Conservation (phyloP, 441 rosid genomes). For the Populus trichocarpa region DNA sequence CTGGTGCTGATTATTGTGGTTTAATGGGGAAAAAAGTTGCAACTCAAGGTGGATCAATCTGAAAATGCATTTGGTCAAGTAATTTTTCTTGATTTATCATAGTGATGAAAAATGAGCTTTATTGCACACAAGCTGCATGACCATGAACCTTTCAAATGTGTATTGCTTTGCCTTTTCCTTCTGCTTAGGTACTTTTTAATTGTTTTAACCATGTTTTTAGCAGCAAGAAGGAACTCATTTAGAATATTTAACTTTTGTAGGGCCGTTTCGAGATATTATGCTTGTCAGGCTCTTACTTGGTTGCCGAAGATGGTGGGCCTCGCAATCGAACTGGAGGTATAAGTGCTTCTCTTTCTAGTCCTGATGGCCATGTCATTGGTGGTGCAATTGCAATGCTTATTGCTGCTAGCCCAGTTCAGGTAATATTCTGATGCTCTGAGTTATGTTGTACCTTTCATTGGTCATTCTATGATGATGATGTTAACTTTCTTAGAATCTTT, state of each 20-base stretch:
- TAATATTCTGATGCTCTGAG: slow-evolving; percentile 24
- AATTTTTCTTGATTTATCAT: background rate
- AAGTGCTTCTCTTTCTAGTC: slow-evolving; percentile 87
- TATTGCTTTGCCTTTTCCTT: background rate
- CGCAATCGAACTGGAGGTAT: slow-evolving; percentile 81
- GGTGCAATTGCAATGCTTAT: slow-evolving; percentile 82
- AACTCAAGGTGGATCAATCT: background rate
- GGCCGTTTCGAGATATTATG: slow-evolving; percentile 93
- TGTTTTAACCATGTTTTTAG: background rate
- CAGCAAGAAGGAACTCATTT: slow-evolving; percentile 23
- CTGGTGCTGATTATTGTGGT: background rate
- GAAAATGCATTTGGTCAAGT: background rate
- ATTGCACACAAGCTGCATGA: background rate
- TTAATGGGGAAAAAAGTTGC: background rate
- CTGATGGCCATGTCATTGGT: slow-evolving; percentile 91
- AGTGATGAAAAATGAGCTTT: background rate
- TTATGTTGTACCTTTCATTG: background rate
- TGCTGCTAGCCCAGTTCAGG: slow-evolving; percentile 90
- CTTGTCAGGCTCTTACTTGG: slow-evolving; percentile 90
- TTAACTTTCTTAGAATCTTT: background rate
- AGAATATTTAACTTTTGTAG: slow-evolving; percentile 40
- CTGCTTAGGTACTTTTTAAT: background rate
- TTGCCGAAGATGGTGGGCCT: slow-evolving; percentile 84
- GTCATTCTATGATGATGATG: background rate
- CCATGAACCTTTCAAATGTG: background rate